Base-by-base conservation (phyloP, 2,329 filamentous ascomycete species). In the Phialophora macrospora region DNA sequence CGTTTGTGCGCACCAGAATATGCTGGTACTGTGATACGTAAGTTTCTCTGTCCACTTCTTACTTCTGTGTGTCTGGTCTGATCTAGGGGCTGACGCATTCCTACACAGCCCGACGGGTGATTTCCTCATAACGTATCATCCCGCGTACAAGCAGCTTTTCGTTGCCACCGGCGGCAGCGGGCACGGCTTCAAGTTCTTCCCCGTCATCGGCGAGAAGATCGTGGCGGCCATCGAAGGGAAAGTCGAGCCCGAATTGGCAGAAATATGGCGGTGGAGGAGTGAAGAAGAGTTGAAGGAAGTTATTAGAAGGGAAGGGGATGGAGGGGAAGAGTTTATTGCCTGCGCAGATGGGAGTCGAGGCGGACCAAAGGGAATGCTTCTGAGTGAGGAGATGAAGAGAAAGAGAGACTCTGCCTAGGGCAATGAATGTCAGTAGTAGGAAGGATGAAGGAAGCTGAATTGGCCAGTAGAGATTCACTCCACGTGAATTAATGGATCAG, bases 1-100 rank as follows among this genome's bases (percentile, higher is more conserved):
- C 86, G 1, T 91, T 90, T 79, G 78, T 78, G 64, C 80, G 81
- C 60, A 89, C 87, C 1, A 81, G 88, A 26, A 78, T 92, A 60
- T 92, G 90, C 79, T 92, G 90, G 90, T 92, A 92, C 75, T 87
- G 87, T 4, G 90, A 92, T 78, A 92, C 90, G 71, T 70, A 64
- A 64, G 68, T 28, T 34, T 30, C 24, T 46, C 28, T 11, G 32
- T 22, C 48, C 30, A 26, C 34, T 58, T 58, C 46, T 59, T 41
- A 14, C 17, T 51, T 41, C 9, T 57, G 55, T 22, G 2, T 34
- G 14, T 17, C 17, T 2, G n/a, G 30, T 5, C 12, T 22, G 24
- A 34, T 55, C 52, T 44, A 5, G 30, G 30, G n/a, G 14, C 55
- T 60, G 52, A 58, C 52, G 8, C 38, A 20, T 55, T 34, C 32